These are phyloP conservation scores for Fusarium coffeatum DNA, from an alignment of 2,329 filamentous ascomycete genomes.

Conservation along the genomic window DNA sequence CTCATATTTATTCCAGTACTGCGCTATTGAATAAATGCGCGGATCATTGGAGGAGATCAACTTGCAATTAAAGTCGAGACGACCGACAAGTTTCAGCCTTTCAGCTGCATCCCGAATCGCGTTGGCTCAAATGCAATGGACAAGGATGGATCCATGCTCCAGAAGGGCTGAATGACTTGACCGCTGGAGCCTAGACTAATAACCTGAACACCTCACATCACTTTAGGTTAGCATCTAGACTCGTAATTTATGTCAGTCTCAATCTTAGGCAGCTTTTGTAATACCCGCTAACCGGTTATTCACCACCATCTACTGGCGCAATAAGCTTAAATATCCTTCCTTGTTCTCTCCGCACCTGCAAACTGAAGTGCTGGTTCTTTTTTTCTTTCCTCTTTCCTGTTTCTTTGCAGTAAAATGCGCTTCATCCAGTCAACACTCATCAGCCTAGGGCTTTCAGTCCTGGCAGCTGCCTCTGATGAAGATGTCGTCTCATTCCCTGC, in stretches of 20 bases:
- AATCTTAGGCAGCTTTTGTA: neutral
- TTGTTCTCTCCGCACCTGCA: neutral
- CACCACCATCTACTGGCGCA: neutral
- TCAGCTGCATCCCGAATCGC: slow-evolving; percentile 11
- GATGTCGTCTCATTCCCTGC: slow-evolving; percentile 26
- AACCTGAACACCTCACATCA: neutral
- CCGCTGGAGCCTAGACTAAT: neutral
- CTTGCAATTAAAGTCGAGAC: slow-evolving; percentile 6
- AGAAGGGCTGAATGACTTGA: slow-evolving; percentile 6
- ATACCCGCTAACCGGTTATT: neutral
- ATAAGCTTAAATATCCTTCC: neutral
- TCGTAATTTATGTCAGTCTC: neutral
- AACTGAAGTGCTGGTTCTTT: neutral
- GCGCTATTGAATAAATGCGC: too few species aligned
- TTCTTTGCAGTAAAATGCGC: neutral
- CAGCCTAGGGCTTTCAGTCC: neutral
- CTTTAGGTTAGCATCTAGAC: neutral
- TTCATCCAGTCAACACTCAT: neutral
- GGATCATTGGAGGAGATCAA: neutral
- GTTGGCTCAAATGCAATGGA: slow-evolving; percentile 12
- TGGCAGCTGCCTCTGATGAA: neutral
- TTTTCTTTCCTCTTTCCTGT: neutral
- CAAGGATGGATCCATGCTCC: slow-evolving; percentile 26
- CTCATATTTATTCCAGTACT: neutral
- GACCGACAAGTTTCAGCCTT: slow-evolving; percentile 4